Evolutionary conservation across 495 filamentous ascomycete genomes (phyloP), one percentile per base, ranked within the genome.

Genomic region (Aspergillus taichungensis): DNA sequence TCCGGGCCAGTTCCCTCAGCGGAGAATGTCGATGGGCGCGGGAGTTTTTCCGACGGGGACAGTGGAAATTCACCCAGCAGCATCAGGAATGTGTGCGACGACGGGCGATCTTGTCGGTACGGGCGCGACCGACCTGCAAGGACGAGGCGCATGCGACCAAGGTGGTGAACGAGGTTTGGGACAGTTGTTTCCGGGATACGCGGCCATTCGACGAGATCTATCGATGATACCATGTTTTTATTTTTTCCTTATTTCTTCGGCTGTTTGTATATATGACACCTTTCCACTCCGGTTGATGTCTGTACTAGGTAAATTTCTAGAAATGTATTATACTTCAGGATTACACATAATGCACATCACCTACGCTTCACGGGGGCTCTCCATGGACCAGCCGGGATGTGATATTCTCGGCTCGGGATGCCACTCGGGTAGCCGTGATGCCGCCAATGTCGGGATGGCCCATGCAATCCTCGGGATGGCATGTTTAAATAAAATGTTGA

Each of bases 201-300:
- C 71, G 94, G 50, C 92, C 92, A 8, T 98, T 98, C 65, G 87
- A 96, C 64, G 89, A 95, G 56, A 89, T 98, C 30, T 98, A 94
- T 62, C 79, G 87, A 68, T 98, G 65, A 84, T 54, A 55, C 47
- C 43, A 37, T 39, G 18, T 37, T 18, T 30, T 14, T 13, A 11
- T 37, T 43, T 37, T 40, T 49, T 49, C 50, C 34, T 46, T 36
- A 31, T 27, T 43, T 47, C 38, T 13, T 43, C 18, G 18, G 4
- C 18, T 24, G 18, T 24, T 4, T 24, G 18, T 24, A 4, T 24
- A 24, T 24, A 24, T 24, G 18, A 24, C 18, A 24, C 18, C 18
- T 24, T 24, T 24, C 18, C 18, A 24, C 18, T 24, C 18, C 18
- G 18, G 18, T 24, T 24, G 18, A 24, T 24, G 18, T 24, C 18